Evolutionary conservation across 352 stramenopile species (phyloP), one percentile per base, ranked within the genome.

Genomic region (Thalassiosira sp.): DNA sequence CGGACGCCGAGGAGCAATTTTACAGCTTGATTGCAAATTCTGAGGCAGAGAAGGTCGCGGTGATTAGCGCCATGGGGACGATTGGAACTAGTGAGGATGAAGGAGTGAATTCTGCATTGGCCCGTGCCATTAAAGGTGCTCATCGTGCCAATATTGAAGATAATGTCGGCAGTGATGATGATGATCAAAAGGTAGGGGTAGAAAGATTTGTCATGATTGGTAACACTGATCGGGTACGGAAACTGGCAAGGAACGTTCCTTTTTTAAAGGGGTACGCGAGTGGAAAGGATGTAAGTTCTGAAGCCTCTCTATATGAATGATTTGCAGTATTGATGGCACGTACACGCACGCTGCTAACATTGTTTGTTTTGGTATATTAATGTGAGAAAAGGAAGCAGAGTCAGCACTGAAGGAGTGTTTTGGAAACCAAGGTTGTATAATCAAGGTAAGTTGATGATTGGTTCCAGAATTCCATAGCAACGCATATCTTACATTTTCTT

Each of bases 141-240:
- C 27, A 61, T 31, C 45, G 49, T 6, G 45, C 33, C n/a, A 71
- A 61, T 48, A 8, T 3, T 10, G 31, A 10, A 37, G 31, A 37
- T 37, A n/a, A n/a, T n/a, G n/a, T n/a, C n/a, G n/a, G n/a, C n/a
- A n/a, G n/a, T n/a, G n/a, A n/a, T n/a, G n/a, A n/a, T n/a, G n/a
- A n/a, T n/a, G 20, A 42, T 18, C n/a, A 53, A 27, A 54, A 45
- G 24, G 25, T 45, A 13, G 8, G 20, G 2, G 56, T 76, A 8
- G 31, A 53, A 61, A 27, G 56, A 43, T 76, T 76, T 48, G 66
- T 76, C 28, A 61, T 56, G 42, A 76, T 76, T 51, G 66, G 66
- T 7, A 76, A 76, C 16, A 42, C 54, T 16, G n/a, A 53, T 16
- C 22, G 66, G 1, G 54, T 69, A 5, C 40, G 66, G n/a, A 31